A percentile compares a stretch with the other conserved stretches of the same genome.
These are phyloP conservation scores for Suillus brevipes DNA, from an alignment of 768 basidiomycete species.

Conservation along the genomic window DNA sequence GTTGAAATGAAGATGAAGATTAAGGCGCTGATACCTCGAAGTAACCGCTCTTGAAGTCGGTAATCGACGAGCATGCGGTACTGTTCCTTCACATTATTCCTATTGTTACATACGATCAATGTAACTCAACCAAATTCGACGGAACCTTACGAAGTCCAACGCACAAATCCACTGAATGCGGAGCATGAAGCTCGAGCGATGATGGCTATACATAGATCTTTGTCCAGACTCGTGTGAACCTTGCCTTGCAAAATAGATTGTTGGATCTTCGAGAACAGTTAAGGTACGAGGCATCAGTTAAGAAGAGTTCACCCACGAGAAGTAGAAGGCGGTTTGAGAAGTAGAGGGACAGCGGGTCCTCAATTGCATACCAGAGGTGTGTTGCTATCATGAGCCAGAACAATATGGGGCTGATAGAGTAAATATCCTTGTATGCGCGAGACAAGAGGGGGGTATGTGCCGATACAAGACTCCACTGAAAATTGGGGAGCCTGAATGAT, in stretches of 20 bases:
- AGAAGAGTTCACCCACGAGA: conserved; percentile 14
- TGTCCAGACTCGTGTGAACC: background rate
- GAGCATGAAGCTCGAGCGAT: conserved; percentile 18
- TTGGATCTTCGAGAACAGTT: conserved; percentile 21
- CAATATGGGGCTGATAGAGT: conserved; percentile 22
- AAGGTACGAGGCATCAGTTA: background rate
- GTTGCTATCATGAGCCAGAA: conserved; percentile 14
- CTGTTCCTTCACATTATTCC: background rate
- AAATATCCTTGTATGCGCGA: conserved; percentile 23
- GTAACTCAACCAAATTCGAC: background rate
- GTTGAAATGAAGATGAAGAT: background rate
- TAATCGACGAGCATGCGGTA: conserved; percentile 25
- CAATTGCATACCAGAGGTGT: conserved; percentile 22
- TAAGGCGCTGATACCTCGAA: conserved; percentile 13
- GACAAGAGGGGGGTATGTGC: conserved; percentile 9
- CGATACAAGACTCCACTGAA: conserved; percentile 11
- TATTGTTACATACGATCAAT: background rate
- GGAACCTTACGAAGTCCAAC: conserved; percentile 20
- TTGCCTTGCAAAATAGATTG: conserved; percentile 12
- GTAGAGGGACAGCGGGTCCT: conserved; percentile 21
- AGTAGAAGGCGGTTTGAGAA: conserved; percentile 23
- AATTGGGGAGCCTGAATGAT: conserved; percentile 6
- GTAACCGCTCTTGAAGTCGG: conserved; percentile 21
- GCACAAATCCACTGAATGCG: conserved; percentile 16
- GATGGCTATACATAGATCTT: conserved; percentile 15